These are phyloP conservation scores for Hippophae gyantsensis DNA, from an alignment of 306 rosid genomes.

Conservation along the genomic window DNA sequence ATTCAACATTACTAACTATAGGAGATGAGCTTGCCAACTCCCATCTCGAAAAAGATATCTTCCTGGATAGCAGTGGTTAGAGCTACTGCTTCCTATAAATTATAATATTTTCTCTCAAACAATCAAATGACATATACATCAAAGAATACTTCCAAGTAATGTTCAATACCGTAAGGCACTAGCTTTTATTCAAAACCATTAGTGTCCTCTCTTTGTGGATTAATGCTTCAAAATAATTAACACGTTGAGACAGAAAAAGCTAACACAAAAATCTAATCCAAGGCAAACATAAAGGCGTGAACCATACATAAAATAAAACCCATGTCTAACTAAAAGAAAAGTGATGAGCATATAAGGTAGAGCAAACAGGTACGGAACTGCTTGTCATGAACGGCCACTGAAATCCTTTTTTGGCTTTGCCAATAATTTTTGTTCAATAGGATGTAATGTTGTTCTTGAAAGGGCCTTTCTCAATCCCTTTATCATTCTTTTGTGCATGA, in stretches of 20 bases:
- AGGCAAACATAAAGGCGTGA: not conserved
- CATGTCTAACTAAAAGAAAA: not conserved
- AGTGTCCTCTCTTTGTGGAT: too few relatives aligned
- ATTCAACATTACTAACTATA: not conserved
- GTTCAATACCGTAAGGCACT: not conserved
- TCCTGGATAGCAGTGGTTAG: constrained; percentile 77
- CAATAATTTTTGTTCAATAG: too few relatives aligned
- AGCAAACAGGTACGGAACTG: constrained; percentile 32
- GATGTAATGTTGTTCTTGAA: too few relatives aligned
- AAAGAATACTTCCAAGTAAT: too few relatives aligned
- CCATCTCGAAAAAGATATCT: constrained; percentile 79
- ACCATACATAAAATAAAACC: not conserved
- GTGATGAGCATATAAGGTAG: not conserved
- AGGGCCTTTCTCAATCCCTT: too few relatives aligned
- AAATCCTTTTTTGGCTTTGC: constrained; percentile 19
- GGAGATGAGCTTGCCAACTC: constrained; percentile 44
- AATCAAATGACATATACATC: not conserved
- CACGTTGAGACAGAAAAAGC: too few relatives aligned
- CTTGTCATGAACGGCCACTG: constrained; percentile 54
- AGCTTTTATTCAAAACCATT: not conserved
- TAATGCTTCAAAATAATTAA: too few relatives aligned
- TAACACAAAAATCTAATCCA: too few relatives aligned
- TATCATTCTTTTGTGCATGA: too few relatives aligned
- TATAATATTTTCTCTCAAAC: constrained; percentile 9
- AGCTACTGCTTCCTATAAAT: constrained; percentile 79